phyloP scores from a whole-genome alignment of 306 rosid species.

The Aeschynomene evenia region DNA sequence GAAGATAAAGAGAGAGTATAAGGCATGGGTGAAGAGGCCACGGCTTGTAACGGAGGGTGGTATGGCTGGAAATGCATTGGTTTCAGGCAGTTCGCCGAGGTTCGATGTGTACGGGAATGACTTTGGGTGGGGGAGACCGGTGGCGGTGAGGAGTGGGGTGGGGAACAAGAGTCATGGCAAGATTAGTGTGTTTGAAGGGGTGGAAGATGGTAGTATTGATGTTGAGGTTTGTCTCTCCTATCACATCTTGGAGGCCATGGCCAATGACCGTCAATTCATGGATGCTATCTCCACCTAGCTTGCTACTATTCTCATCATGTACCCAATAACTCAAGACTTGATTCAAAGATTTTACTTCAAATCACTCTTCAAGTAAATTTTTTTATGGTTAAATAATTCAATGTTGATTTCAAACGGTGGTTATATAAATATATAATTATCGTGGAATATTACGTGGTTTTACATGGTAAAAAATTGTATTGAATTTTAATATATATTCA shows the following conservation, averaged over 20 bases:
- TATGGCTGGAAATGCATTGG: neutral
- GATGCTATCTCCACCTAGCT: neutral
- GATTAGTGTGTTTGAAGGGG: constrained; percentile 32
- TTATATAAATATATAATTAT: too few species aligned
- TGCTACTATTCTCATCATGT: too few species aligned
- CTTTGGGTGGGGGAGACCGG: constrained; percentile 49
- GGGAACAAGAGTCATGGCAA: constrained; percentile 38
- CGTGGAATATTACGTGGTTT: too few species aligned
- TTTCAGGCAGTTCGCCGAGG: constrained; percentile 31
- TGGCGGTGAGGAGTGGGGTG: constrained; percentile 36
- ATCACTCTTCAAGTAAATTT: too few species aligned
- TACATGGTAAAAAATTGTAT: too few species aligned
- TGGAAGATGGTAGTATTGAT: constrained; percentile 38
- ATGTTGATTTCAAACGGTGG: too few species aligned
- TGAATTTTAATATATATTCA: too few species aligned
- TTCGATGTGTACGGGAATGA: constrained; percentile 46
- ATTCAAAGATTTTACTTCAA: too few species aligned
- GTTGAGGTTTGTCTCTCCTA: constrained; percentile 34
- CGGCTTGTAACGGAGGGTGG: neutral
- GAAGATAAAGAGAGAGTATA: neutral
- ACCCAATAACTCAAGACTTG: too few species aligned
- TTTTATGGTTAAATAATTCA: too few species aligned
- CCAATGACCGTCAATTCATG: constrained; percentile 28
- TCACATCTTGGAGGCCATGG: constrained; percentile 37
- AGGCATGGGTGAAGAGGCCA: neutral